phyloP scores from a whole-genome alignment of 1,139 yeast species.

The Suhomyces bokatorum region DNA sequence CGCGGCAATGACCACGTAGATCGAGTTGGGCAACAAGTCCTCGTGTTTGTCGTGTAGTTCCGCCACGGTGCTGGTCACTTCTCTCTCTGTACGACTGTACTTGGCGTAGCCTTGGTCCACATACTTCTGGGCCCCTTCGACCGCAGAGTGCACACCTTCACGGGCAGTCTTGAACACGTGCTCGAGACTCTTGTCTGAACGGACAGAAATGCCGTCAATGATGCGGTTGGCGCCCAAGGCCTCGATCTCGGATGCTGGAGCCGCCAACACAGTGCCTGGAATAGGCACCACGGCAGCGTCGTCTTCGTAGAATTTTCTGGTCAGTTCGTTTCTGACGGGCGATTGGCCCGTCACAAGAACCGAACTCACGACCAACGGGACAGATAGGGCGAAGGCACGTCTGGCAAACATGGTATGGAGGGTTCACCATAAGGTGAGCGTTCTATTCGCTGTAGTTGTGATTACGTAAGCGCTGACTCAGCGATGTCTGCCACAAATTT shows the following conservation, averaged over 20 bases:
- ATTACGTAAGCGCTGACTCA: slow-evolving; percentile 6
- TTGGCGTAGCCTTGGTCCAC: slow-evolving; percentile 43
- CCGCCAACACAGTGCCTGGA: slow-evolving; percentile 57
- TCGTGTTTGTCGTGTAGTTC: slow-evolving; percentile 71
- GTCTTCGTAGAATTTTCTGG: slow-evolving; percentile 62
- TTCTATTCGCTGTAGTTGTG: background rate
- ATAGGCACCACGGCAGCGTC: slow-evolving; percentile 51
- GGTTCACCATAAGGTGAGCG: background rate
- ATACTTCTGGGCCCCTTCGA: slow-evolving; percentile 21
- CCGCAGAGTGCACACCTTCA: slow-evolving; percentile 23
- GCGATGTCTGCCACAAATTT: slow-evolving; percentile 4
- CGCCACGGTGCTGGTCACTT: slow-evolving; percentile 66
- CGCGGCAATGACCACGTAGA: slow-evolving; percentile 72
- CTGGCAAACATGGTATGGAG: slow-evolving; percentile 13
- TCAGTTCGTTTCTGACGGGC: slow-evolving; percentile 23
- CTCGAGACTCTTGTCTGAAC: slow-evolving; percentile 54
- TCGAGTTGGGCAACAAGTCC: slow-evolving; percentile 71
- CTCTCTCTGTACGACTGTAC: slow-evolving; percentile 63
- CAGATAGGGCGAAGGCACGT: slow-evolving; percentile 13
- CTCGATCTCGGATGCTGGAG: slow-evolving; percentile 48
- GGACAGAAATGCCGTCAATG: slow-evolving; percentile 59
- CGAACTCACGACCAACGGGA: slow-evolving; percentile 11
- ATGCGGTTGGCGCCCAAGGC: slow-evolving; percentile 44
- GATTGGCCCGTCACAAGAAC: slow-evolving; percentile 2
- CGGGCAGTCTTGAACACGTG: slow-evolving; percentile 49